Conservation (phyloP, 768 basidiomycete genomes). For the Pulveroboletus sp. region DNA sequence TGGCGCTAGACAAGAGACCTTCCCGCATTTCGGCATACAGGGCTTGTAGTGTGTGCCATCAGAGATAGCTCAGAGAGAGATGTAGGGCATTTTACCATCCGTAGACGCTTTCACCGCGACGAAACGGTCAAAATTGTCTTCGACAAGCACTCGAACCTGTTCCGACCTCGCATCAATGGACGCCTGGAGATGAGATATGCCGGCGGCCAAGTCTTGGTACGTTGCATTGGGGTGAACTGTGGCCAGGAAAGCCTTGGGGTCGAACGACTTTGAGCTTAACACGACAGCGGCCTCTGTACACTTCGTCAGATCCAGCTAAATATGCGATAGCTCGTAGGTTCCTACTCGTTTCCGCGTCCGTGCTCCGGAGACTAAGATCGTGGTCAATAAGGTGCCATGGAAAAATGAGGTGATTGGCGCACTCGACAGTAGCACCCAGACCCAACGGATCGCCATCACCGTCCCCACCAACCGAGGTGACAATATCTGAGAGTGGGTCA, state of each 20-base stretch:
- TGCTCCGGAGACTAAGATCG: constrained; percentile 48
- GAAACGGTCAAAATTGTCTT: constrained; percentile 97
- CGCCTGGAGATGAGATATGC: constrained; percentile 65
- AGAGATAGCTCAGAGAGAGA: not conserved
- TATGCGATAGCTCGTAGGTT: constrained; percentile 9
- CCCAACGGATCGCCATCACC: constrained; percentile 75
- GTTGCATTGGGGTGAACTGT: constrained; percentile 92
- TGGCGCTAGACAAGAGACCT: constrained; percentile 67
- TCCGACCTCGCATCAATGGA: constrained; percentile 90
- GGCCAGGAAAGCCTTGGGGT: constrained; percentile 90
- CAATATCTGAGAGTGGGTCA: constrained; percentile 65
- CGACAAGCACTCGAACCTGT: constrained; percentile 91
- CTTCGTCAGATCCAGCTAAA: constrained; percentile 6
- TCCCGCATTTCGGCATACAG: constrained; percentile 92
- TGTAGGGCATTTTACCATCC: constrained; percentile 57
- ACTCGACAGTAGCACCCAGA: constrained; percentile 62
- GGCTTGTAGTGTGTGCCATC: constrained; percentile 41
- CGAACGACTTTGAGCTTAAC: constrained; percentile 90
- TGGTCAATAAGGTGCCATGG: constrained; percentile 1
- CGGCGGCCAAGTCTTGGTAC: constrained; percentile 82
- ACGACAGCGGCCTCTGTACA: constrained; percentile 69
- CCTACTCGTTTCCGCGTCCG: constrained; percentile 75
- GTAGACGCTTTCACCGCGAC: constrained; percentile 96
- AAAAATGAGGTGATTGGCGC: constrained; percentile 19
- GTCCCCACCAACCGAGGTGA: constrained; percentile 56